These are phyloP conservation scores for Podosphaera xanthii DNA, from an alignment of 2,329 filamentous ascomycete species.

Conservation along the genomic window DNA sequence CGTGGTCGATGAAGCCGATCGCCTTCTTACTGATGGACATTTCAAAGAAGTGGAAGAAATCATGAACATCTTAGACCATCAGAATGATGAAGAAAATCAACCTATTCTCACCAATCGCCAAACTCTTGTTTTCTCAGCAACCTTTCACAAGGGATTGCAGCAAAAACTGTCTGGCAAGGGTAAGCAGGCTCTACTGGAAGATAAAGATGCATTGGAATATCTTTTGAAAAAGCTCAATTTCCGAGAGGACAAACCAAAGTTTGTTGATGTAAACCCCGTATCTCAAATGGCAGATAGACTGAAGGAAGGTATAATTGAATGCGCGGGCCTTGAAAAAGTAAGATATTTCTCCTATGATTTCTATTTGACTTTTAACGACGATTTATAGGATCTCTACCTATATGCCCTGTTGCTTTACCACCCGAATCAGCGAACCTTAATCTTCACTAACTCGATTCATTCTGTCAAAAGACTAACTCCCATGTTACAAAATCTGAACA, in stretches of 20 bases:
- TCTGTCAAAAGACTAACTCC: conserved; percentile 71
- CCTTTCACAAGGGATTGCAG: conserved; percentile 77
- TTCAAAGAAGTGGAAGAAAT: conserved; percentile 91
- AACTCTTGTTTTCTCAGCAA: conserved; percentile 89
- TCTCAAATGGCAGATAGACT: conserved; percentile 72
- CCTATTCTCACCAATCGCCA: conserved; percentile 34
- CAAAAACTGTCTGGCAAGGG: conserved; percentile 66
- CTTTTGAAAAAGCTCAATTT: conserved; percentile 79
- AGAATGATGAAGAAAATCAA: conserved; percentile 26
- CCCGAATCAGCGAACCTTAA: conserved; percentile 54
- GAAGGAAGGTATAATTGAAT: conserved; percentile 80
- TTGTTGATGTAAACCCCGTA: conserved; percentile 75
- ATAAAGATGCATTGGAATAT: conserved; percentile 71
- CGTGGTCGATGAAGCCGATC: conserved; percentile 84
- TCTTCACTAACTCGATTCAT: conserved; percentile 93
- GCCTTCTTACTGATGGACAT: conserved; percentile 74
- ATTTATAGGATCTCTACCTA: conserved; percentile 57
- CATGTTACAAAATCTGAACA: conserved; percentile 58
- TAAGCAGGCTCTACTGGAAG: conserved; percentile 32
- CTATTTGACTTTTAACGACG: not conserved
- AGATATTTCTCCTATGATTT: conserved; percentile 5
- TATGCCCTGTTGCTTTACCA: conserved; percentile 74
- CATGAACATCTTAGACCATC: conserved; percentile 51
- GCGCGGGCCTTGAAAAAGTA: conserved; percentile 79
- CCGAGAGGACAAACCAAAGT: conserved; percentile 60